These are phyloP conservation scores for Suhomyces kunorum DNA, from an alignment of 1,139 yeast species.

Conservation along the genomic window DNA sequence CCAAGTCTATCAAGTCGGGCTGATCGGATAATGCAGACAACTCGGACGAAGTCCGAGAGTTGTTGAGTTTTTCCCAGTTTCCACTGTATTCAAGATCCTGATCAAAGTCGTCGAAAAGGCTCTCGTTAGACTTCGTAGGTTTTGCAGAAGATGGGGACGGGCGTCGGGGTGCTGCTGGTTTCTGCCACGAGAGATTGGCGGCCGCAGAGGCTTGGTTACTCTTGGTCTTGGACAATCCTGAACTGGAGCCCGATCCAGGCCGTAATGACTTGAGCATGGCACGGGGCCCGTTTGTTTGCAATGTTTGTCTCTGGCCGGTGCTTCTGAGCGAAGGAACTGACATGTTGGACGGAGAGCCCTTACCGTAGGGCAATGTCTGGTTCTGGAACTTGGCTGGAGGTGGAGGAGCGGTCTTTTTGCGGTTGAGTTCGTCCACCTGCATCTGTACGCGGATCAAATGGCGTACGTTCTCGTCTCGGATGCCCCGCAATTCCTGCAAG, in stretches of 20 bases:
- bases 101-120: slow-evolving; percentile 49
- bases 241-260: slow-evolving; percentile 17
- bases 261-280: slow-evolving; percentile 43
- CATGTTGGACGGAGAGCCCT: slow-evolving; percentile 15
- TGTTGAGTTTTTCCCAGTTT: slow-evolving; percentile 33
- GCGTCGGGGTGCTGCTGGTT: slow-evolving; percentile 19
- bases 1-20: slow-evolving; percentile 40
- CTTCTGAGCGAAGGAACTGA: slow-evolving; percentile 33
- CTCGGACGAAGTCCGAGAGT: slow-evolving; percentile 14
- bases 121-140: slow-evolving; percentile 22
- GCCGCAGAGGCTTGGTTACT: slow-evolving; percentile 39
- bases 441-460: slow-evolving; percentile 48
- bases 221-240: slow-evolving; percentile 20
- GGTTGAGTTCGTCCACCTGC: slow-evolving; percentile 39
- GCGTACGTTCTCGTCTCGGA: slow-evolving; percentile 54
- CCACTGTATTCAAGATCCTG: slow-evolving; percentile 30
- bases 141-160: slow-evolving; percentile 18
- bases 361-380: slow-evolving; percentile 3
- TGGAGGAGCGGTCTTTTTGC: slow-evolving; percentile 20
- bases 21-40: slow-evolving; percentile 14
- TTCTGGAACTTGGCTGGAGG: slow-evolving; percentile 5
- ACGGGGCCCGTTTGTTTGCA: slow-evolving; percentile 16
- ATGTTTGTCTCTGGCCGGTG: slow-evolving; percentile 14
- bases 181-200: slow-evolving; percentile 48
- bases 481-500: slow-evolving; percentile 46